Base-by-base conservation (phyloP, 2,329 filamentous ascomycete species). In the Lecanosticta acicola region DNA sequence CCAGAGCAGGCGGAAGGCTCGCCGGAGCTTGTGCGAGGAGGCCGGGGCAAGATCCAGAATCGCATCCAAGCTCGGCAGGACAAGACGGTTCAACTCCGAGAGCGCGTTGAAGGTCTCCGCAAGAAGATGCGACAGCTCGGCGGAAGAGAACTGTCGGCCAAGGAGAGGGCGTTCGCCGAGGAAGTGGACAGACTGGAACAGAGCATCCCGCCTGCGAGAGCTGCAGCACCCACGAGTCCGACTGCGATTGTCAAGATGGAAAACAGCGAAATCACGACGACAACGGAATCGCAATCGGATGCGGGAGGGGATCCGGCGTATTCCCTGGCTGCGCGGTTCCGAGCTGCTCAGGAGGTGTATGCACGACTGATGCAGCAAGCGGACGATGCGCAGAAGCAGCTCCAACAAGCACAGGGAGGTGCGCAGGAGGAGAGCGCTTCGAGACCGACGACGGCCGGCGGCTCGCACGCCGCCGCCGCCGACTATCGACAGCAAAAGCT, bases 401-500 rank as follows among this genome's bases (percentile, higher is more conserved):
- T 62, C 13, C 63, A 69, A 39, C n/a, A 29, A 5, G 5, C 24
- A 29, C 24, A 29, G 11, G 24, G 7, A 7, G 24, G 24, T 7
- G 39, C 36, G 2, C 44, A 61, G 14, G 58, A 55, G 47, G 45
- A 62, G 45, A 45, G 52, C 51, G 46, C 24, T 19, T 59, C 53
- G 47, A 60, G 58, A 47, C 60, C 59, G 36, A 63, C 64, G 55
- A 72, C 52, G 78, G 84, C 43, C 78, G 81, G 10, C 68, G 73
- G 36, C 5, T 29, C 24, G 24, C 24, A 29, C 11, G 24, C 24
- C n/a, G 34, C 38, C 3, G 38, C 18, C 16, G 79, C 81, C 35
- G 55, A 56, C 44, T 74, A 85, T 48, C 73, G 81, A 48, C 78
- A 74, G 65, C 76, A 72, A 41, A 85, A 84, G 66, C 66, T 86